These are phyloP conservation scores for Coleophoma eucalyptorum DNA, from an alignment of 2,329 filamentous ascomycete species.

Conservation along the genomic window DNA sequence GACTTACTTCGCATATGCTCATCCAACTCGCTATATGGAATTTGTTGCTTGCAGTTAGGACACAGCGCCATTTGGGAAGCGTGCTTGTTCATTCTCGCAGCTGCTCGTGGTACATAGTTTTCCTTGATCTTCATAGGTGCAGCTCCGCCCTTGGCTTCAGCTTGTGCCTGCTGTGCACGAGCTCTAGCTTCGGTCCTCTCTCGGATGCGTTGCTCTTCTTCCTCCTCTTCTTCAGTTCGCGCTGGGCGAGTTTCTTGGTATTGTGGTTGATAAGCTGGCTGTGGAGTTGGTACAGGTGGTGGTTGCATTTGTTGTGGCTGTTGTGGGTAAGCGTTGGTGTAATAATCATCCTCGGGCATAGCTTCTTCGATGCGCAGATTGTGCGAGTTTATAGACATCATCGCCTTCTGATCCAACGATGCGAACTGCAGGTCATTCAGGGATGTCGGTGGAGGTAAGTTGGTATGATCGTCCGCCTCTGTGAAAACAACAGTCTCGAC, in stretches of 20 bases:
- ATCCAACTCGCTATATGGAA: conserved; percentile 82
- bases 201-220: conserved; percentile 59
- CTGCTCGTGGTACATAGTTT: conserved; percentile 85
- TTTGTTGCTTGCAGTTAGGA: conserved; percentile 89
- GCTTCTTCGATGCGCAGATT: conserved; percentile 90
- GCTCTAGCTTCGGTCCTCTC: conserved; percentile 57
- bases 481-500: conserved; percentile 93
- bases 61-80: conserved; percentile 64
- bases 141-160: conserved; percentile 66
- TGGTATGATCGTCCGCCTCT: conserved; percentile 79
- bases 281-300: conserved; percentile 32
- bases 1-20: conserved; percentile 81
- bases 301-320: conserved; percentile 32
- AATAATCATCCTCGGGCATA: conserved; percentile 75
- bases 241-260: conserved; percentile 22
- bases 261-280: conserved; percentile 28
- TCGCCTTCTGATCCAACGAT: conserved; percentile 91
- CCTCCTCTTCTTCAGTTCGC: conserved; percentile 46
- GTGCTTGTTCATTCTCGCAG: conserved; percentile 64
- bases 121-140: conserved; percentile 85
- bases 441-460: conserved; percentile 84
- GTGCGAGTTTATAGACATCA: conserved; percentile 73
- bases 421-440: conserved; percentile 91
- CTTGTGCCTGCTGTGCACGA: conserved; percentile 72
- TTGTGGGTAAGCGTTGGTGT: conserved; percentile 44